Evolutionary conservation across 192 early-diverging fungal genomes (phyloP).

Genomic region (Bifiguratus adelaidae): DNA sequence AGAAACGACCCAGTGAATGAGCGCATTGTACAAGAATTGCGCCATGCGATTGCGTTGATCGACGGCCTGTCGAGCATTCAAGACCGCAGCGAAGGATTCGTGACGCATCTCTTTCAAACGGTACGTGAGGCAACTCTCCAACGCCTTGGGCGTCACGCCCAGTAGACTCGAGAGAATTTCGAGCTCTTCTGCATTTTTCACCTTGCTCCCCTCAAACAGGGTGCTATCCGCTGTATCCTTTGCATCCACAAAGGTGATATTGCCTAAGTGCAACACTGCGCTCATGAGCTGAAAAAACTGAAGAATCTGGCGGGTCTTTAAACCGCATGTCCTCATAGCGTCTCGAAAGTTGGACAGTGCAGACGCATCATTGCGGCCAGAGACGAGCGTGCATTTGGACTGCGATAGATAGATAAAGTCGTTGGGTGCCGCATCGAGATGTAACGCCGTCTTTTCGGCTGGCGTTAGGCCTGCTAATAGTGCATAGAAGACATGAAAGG

Average conservation of each 20-base stretch:
- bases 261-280: slow-evolving; percentile 86
- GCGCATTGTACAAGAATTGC: slow-evolving; percentile 53
- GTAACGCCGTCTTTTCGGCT: slow-evolving; percentile 57
- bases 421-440: slow-evolving; percentile 43
- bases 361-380: slow-evolving; percentile 29
- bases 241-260: slow-evolving; percentile 68
- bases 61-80: slow-evolving; percentile 53
- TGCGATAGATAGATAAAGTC: slow-evolving; percentile 41
- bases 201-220: too few relatives aligned
- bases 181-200: slow-evolving; percentile 57
- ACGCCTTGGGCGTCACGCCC: slow-evolving; percentile 45
- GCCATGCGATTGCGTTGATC: slow-evolving; percentile 64
- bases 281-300: slow-evolving; percentile 78
- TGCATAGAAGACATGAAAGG: slow-evolving; percentile 75
- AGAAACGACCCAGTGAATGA: slow-evolving; percentile 69
- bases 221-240: too few relatives aligned
- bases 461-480: slow-evolving; percentile 66
- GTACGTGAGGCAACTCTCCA: slow-evolving; percentile 57
- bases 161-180: slow-evolving; percentile 53
- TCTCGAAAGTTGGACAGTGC: slow-evolving; percentile 54
- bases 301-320: slow-evolving; percentile 53
- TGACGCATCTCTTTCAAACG: slow-evolving; percentile 57
- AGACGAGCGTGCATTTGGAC: slow-evolving; percentile 1
- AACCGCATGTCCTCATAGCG: slow-evolving; percentile 48
- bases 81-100: slow-evolving; percentile 65